phyloP scores from a whole-genome alignment of 2,329 filamentous ascomycete genomes.

The Sphaerostilbella broomeana region DNA sequence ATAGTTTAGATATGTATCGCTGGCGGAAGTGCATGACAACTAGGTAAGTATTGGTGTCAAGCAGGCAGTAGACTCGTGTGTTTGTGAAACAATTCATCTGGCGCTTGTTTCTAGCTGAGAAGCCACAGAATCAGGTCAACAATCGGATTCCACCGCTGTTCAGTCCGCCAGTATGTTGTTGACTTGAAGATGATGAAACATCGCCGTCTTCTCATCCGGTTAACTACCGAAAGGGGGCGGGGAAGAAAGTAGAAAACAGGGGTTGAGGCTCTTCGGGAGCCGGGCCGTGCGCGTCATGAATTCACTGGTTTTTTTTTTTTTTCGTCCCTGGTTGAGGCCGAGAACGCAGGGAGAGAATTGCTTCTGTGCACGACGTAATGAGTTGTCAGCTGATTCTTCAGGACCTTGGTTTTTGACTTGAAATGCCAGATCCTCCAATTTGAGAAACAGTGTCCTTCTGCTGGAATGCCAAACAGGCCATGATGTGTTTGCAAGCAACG shows the following conservation, averaged over 20 bases:
- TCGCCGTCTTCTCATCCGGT: slow-evolving; percentile 9
- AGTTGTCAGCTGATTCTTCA: background rate
- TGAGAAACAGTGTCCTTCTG: slow-evolving; percentile 1
- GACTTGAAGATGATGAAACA: slow-evolving; percentile 9
- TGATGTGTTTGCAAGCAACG: slow-evolving; percentile 12
- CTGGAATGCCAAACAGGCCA: slow-evolving; percentile 11
- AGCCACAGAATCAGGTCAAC: no score
- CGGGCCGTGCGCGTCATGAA: slow-evolving; percentile 14
- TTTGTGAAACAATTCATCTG: no score
- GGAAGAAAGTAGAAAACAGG: slow-evolving; percentile 6
- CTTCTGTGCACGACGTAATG: slow-evolving; percentile 5
- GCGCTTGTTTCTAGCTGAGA: no score
- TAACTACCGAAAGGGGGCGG: slow-evolving; percentile 14
- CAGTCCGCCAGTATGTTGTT: slow-evolving; percentile 1
- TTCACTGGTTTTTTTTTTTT: no score
- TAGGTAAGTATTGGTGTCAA: no score
- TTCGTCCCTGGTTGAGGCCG: slow-evolving; percentile 6
- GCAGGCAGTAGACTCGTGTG: no score
- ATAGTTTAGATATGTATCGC: no score
- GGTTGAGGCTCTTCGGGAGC: slow-evolving; percentile 13
- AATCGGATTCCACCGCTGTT: slow-evolving; percentile 1
- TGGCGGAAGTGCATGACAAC: no score
- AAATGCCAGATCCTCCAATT: background rate
- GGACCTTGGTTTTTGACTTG: no score
- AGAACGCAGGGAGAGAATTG: slow-evolving; percentile 6